phyloP scores from a whole-genome alignment of 768 basidiomycete genomes.

The Tricholoma matsutake region DNA sequence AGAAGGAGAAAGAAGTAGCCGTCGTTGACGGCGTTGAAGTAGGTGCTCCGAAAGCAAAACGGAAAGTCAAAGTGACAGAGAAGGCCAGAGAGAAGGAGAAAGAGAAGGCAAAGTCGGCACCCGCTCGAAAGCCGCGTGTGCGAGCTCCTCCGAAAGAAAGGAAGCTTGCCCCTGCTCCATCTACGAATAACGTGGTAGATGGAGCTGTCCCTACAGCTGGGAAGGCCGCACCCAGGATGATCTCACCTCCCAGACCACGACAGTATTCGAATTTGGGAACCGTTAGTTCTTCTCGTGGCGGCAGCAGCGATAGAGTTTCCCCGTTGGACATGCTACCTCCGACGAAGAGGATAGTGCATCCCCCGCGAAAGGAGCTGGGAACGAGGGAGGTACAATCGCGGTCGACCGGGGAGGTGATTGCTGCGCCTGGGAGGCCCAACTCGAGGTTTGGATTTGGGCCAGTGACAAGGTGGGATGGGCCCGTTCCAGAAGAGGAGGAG shows the following conservation, averaged over 20 bases:
- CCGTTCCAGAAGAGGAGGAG: not conserved
- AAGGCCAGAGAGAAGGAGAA: conserved; percentile 23
- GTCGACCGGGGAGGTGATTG: not conserved
- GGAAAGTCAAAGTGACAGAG: conserved; percentile 6
- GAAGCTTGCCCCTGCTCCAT: not conserved
- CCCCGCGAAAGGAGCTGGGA: not conserved
- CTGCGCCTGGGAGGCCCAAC: not conserved
- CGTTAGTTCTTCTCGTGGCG: not conserved
- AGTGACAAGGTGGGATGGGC: not conserved
- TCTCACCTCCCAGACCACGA: conserved; percentile 20
- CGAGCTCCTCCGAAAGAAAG: conserved; percentile 4
- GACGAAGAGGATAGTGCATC: not conserved
- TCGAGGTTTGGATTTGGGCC: conserved; percentile 6
- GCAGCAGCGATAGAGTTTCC: not conserved
- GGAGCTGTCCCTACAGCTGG: not conserved
- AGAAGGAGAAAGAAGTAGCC: conserved; percentile 10
- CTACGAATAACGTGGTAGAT: not conserved
- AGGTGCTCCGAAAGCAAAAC: conserved; percentile 2
- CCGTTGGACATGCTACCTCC: conserved; percentile 6
- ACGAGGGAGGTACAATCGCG: not conserved
- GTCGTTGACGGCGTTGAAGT: conserved; percentile 5
- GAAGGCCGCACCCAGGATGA: conserved; percentile 18
- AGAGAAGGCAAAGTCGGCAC: conserved; percentile 9
- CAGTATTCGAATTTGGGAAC: not conserved
- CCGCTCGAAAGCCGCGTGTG: conserved; percentile 9